phyloP scores from a whole-genome alignment of 768 basidiomycete genomes.

The Suillus weaverae region DNA sequence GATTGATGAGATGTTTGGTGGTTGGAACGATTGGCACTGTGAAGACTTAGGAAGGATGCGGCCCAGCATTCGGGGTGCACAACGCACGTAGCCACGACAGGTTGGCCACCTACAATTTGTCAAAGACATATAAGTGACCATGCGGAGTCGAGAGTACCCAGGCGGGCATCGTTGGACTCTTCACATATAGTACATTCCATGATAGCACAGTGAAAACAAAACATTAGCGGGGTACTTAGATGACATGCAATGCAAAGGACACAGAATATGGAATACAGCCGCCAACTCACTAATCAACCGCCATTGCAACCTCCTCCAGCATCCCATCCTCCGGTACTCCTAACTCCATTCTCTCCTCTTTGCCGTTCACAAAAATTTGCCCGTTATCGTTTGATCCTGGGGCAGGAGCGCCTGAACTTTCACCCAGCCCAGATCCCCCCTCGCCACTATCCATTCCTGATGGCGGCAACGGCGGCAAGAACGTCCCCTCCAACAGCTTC shows the following conservation, averaged over 20 bases:
- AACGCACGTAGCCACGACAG: too few relatives aligned
- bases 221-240: not conserved
- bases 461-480: slow-evolving; percentile 16
- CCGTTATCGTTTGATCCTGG: not conserved
- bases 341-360: not conserved
- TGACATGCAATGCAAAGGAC: not conserved
- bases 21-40: too few relatives aligned
- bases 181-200: not conserved
- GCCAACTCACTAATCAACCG: not conserved
- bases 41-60: too few relatives aligned
- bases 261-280: not conserved
- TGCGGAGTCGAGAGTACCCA: not conserved
- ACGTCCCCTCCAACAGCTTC: slow-evolving; percentile 15
- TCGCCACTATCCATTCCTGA: not conserved
- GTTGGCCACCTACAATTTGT: too few relatives aligned
- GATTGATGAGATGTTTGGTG: too few relatives aligned
- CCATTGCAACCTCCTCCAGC: not conserved
- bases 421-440: not conserved
- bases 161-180: not conserved
- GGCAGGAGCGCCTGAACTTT: not conserved
- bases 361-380: too few relatives aligned
- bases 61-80: too few relatives aligned
- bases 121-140: not conserved
- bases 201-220: not conserved
- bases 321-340: not conserved